Base-by-base conservation (phyloP, 2,329 filamentous ascomycete genomes). In the Aspergillus tanneri region DNA sequence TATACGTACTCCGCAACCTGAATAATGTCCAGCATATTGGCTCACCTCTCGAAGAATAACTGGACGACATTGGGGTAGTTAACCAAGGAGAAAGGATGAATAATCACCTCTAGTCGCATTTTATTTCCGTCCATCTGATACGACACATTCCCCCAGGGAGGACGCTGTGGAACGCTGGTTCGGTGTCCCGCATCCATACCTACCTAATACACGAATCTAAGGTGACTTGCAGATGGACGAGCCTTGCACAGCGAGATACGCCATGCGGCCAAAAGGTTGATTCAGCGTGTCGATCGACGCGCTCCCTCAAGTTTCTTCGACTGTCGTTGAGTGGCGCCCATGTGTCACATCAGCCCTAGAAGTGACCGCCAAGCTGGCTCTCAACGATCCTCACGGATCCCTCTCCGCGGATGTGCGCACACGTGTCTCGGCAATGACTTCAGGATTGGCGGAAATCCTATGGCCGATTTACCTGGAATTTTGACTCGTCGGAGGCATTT, bases 241-340 rank as follows among this genome's bases (percentile, higher is more conserved):
- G 14, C 30, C 30, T 34, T 34, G 30, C 30, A 9, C 14, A 21
- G 16, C 16, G 27, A 42, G 24, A 23, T n/a, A n/a, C 19, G 32
- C 48, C 22, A 43, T 28, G 24, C 23, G 32, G 28, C 22, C 10
- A 16, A 27, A 43, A 11, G 18, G 11, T 19, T 41, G 23, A 25
- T 19, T 5, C 25, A 56, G 28, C 16, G 66, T 65, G 64, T 46
- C 58, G n/a, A 49, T 56, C 21, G 40, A 21, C 14, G 44, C 53
- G n/a, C 56, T 48, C 23, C 60, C 57, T 16, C 45, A 54, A 37
- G 60, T 58, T 63, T 69, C 49, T 70, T 70, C 49, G 66, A 70
- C 89, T 1, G 82, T 85, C 54, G 88, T 93, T 37, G 79, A 92
- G 73, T 92, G 88, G 87, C 84, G 87, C 47, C 75, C 74, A 30